phyloP scores from a whole-genome alignment of 2,329 filamentous ascomycete genomes.

The Nigrospora oryzae region DNA sequence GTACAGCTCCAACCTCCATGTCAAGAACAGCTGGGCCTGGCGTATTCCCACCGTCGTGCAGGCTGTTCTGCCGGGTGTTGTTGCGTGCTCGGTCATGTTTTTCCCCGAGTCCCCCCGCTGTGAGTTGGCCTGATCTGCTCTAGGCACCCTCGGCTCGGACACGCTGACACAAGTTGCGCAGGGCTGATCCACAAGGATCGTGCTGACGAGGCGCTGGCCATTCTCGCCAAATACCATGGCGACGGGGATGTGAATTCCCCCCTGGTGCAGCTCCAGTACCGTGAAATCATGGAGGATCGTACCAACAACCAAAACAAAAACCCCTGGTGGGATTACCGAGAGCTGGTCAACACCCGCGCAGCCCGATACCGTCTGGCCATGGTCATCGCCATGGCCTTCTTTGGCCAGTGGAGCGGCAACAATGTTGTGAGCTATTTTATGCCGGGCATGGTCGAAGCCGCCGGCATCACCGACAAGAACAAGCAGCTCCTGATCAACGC shows the following conservation, averaged over 20 bases:
- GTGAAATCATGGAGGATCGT: constrained; percentile 44
- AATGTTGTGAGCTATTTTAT: constrained; percentile 33
- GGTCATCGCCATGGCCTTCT: constrained; percentile 43
- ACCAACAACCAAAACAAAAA: constrained; percentile 41
- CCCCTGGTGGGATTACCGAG: constrained; percentile 51
- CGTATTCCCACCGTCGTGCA: constrained; percentile 48
- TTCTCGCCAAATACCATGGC: constrained; percentile 51
- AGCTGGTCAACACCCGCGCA: constrained; percentile 38
- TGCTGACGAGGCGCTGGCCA: constrained; percentile 43
- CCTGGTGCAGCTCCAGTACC: constrained; percentile 48
- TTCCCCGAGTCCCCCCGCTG: constrained; percentile 21
- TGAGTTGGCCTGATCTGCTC: neutral
- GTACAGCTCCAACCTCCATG: constrained; percentile 26
- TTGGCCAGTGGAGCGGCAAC: constrained; percentile 38
- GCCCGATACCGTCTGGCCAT: constrained; percentile 40
- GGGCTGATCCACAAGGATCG: constrained; percentile 35
- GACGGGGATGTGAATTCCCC: constrained; percentile 43
- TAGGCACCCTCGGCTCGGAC: neutral
- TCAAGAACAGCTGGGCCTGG: constrained; percentile 43
- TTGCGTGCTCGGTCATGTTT: constrained; percentile 29
- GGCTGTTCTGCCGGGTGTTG: constrained; percentile 32
- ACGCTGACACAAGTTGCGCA: constrained; percentile 11
- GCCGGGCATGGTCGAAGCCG: constrained; percentile 31
- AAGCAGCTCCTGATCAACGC: constrained; percentile 32
- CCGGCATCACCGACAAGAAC: constrained; percentile 27